Base-by-base conservation (phyloP, 208 protist genomes). In the Acanthamoeba healyi region DNA sequence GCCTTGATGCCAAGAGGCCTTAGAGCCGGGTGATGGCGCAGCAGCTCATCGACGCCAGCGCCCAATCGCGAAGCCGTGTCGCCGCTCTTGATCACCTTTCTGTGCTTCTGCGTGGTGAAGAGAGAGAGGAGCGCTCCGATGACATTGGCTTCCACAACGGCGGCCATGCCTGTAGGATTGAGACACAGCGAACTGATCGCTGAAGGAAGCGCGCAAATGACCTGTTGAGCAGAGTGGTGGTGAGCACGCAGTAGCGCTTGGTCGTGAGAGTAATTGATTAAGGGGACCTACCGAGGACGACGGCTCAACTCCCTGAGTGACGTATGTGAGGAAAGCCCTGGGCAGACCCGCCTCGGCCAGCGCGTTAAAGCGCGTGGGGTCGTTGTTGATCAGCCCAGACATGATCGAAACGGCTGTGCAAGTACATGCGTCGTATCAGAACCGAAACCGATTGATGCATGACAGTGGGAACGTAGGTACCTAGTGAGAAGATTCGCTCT, bases 341-440 rank as follows among this genome's bases (percentile, higher is more conserved):
- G 87, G 87, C 38, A 92, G 61, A 29, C 61, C 63, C 40, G 87
- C 63, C 36, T 92, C 87, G 38, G 38, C 36, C 26, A 92, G 58
- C 26, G 42, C 42, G 40, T 44, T 44, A 40, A 79, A 92, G 32
- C 87, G 87, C 12, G 87, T 92, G 15, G 87, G 87, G 63, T 92
- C 87, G 36, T 92, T 92, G 42, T 92, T 92, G 61, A 92, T 70
- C 32, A 92, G 22, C 4, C 87, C 61, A 36, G 87, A 92, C 63
- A 77, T 92, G n/a, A 92, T 77, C 61, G 87, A 49, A 14, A 92
- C n/a, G 10, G 87, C 87, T 92, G n/a, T 44, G n/a, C n/a, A n/a
- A n/a, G n/a, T n/a, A n/a, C n/a, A n/a, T n/a, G n/a, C n/a, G n/a
- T n/a, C n/a, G n/a, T n/a, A n/a, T n/a, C n/a, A n/a, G n/a, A n/a